Evolutionary conservation across 179 eudicot genomes (phyloP).

Genomic region (Actinidia polygama): DNA sequence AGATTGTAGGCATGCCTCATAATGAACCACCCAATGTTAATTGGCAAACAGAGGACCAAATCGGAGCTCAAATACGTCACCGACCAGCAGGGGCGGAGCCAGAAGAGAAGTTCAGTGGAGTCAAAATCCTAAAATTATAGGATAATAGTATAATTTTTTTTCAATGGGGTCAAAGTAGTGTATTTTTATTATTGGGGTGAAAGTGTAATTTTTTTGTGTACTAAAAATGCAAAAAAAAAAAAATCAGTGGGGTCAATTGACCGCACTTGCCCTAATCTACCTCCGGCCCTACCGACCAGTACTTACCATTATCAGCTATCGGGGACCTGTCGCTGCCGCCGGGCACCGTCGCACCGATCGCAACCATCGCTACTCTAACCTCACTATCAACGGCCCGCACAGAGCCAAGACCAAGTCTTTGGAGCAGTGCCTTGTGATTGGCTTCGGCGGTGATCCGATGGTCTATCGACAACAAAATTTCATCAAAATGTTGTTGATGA

Average conservation of each 20-base stretch:
- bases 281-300: slow-evolving; percentile 55
- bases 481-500: slow-evolving; percentile 55
- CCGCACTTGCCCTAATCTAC: no score
- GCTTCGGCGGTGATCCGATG: slow-evolving; percentile 76
- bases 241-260: no score
- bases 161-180: no score
- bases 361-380: slow-evolving; percentile 76
- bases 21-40: slow-evolving; percentile 69
- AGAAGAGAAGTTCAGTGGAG: no score
- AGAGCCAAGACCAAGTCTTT: slow-evolving; percentile 36
- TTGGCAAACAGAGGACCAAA: slow-evolving; percentile 55
- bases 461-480: slow-evolving; percentile 72
- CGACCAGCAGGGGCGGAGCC: no score
- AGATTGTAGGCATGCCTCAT: slow-evolving; percentile 52
- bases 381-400: slow-evolving; percentile 36
- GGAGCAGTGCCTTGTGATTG: slow-evolving; percentile 68
- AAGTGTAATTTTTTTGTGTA: no score
- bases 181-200: no score
- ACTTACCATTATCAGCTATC: slow-evolving; percentile 62
- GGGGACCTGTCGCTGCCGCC: slow-evolving; percentile 83
- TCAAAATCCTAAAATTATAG: no score
- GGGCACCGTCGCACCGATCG: slow-evolving; percentile 57
- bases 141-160: no score
- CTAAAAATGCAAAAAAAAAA: no score
- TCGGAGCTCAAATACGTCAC: slow-evolving; percentile 54